Evolutionary conservation across 179 eudicot species (phyloP).

Genomic region (Vitellaria paradoxa): DNA sequence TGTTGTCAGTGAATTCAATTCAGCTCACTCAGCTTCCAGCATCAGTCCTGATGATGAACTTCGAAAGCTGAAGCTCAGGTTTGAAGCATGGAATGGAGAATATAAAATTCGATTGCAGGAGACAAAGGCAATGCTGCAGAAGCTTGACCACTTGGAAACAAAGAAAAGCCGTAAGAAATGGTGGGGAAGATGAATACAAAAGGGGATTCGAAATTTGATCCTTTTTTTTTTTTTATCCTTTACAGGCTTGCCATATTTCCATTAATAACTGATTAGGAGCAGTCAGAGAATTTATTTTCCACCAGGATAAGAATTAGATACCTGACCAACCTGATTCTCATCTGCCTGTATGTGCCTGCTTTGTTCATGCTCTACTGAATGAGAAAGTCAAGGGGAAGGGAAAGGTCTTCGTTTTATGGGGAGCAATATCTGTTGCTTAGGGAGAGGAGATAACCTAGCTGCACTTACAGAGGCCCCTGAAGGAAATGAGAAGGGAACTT

Average conservation of each 20-base stretch:
- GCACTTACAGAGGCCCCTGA: neutral
- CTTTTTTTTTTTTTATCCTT: too few species aligned
- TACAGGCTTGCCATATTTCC: neutral
- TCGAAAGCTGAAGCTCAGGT: slow-evolving; percentile 54
- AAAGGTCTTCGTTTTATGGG: neutral
- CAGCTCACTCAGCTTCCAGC: slow-evolving; percentile 24
- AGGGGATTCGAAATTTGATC: neutral
- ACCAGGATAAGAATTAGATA: neutral
- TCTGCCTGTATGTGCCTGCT: neutral
- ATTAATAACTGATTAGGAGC: neutral
- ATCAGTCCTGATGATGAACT: slow-evolving; percentile 47
- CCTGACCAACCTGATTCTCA: neutral
- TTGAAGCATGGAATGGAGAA: slow-evolving; percentile 76
- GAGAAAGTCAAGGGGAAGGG: neutral
- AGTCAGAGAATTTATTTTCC: neutral
- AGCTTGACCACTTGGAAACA: slow-evolving; percentile 35
- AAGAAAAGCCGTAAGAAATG: slow-evolving; percentile 53
- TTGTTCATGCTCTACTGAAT: neutral
- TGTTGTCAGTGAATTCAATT: slow-evolving; percentile 23
- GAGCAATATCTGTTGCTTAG: slow-evolving; percentile 8
- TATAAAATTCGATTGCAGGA: slow-evolving; percentile 56
- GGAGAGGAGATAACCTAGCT: neutral
- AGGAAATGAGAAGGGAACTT: slow-evolving; percentile 5
- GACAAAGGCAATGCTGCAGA: slow-evolving; percentile 52
- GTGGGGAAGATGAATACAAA: slow-evolving; percentile 39